These are phyloP conservation scores for Xylaria sp. DNA, from an alignment of 2,329 filamentous ascomycete genomes.

Conservation along the genomic window DNA sequence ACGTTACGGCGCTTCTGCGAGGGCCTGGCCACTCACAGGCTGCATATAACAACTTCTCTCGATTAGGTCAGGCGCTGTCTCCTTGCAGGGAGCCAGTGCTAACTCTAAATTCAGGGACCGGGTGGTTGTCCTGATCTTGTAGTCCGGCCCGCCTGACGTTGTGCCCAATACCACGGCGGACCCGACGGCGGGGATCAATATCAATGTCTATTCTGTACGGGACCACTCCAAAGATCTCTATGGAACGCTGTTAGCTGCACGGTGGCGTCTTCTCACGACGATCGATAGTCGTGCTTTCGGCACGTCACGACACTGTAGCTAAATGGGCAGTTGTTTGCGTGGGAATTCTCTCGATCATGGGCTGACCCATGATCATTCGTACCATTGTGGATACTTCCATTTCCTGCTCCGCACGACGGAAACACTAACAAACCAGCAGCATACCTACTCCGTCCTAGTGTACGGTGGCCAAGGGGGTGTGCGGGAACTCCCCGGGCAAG, in stretches of 20 bases:
- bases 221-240: neutral
- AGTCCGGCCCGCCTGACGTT: slow-evolving; percentile 22
- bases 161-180: slow-evolving; percentile 11
- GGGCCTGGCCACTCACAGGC: neutral
- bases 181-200: slow-evolving; percentile 10
- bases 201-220: neutral
- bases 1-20: neutral
- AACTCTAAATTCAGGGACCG: slow-evolving; percentile 4
- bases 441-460: slow-evolving; percentile 1
- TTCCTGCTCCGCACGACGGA: neutral
- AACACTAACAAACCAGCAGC: slow-evolving; percentile 3
- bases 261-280: neutral
- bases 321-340: neutral
- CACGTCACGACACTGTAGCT: neutral
- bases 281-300: neutral
- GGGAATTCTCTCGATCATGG: neutral
- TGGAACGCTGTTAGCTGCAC: slow-evolving; percentile 6
- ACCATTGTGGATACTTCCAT: slow-evolving; percentile 10
- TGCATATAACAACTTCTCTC: neutral
- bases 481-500: slow-evolving; percentile 15
- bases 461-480: neutral
- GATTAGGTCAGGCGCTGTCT: neutral
- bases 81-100: neutral
- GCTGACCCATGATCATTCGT: neutral
- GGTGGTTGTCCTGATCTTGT: slow-evolving; percentile 16